These are phyloP conservation scores for Tulasnella calospora DNA, from an alignment of 768 basidiomycete genomes.

Conservation along the genomic window DNA sequence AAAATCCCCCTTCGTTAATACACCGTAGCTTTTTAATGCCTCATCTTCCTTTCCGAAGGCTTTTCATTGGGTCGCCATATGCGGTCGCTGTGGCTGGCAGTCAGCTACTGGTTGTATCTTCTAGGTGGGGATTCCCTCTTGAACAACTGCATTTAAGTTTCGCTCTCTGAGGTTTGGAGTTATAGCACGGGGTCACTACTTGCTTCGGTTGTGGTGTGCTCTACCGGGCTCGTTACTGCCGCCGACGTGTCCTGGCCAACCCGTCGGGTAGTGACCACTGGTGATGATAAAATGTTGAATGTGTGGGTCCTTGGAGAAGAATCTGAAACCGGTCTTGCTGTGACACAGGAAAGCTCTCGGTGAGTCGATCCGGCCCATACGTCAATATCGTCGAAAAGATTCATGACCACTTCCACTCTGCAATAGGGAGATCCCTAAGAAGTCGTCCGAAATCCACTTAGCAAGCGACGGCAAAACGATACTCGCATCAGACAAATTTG, in stretches of 20 bases:
- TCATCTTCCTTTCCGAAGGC: constrained; percentile 14
- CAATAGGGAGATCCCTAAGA: constrained; percentile 74
- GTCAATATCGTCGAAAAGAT: not conserved
- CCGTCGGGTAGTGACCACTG: constrained; percentile 14
- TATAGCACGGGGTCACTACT: not conserved
- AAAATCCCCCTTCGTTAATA: not conserved
- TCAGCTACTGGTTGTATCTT: constrained; percentile 12
- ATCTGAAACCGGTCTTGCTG: constrained; percentile 5
- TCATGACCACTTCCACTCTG: not conserved
- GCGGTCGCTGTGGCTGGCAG: constrained; percentile 18
- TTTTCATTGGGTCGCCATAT: constrained; percentile 12
- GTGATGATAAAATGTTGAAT: constrained; percentile 75
- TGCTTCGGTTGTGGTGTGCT: not conserved
- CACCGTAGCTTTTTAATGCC: not conserved
- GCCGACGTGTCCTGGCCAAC: constrained; percentile 13
- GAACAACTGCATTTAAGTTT: not conserved
- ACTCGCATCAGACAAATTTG: constrained; percentile 88
- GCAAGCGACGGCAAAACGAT: constrained; percentile 59
- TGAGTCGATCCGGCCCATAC: constrained; percentile 34
- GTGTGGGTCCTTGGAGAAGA: constrained; percentile 59
- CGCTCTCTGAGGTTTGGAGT: not conserved
- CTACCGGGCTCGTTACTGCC: constrained; percentile 2
- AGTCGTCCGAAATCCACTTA: constrained; percentile 65
- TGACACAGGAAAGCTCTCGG: constrained; percentile 61
- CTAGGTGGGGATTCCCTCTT: not conserved